phyloP scores from a whole-genome alignment of 2,329 filamentous ascomycete species.

The Pyrenophora graminea region DNA sequence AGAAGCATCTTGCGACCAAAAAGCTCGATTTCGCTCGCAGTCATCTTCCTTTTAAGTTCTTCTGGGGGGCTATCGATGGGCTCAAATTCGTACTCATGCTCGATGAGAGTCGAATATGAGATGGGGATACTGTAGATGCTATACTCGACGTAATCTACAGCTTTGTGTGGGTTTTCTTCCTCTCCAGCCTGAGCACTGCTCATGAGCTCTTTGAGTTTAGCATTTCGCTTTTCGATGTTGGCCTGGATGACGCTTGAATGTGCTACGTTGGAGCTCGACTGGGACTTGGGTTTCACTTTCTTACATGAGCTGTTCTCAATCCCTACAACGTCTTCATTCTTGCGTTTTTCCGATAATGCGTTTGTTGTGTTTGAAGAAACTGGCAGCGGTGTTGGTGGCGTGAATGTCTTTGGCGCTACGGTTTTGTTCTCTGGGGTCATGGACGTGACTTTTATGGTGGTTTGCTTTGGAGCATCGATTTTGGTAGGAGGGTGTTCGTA shows the following conservation, averaged over 20 bases:
- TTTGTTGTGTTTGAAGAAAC: background rate
- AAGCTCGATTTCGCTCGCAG: conserved; percentile 5
- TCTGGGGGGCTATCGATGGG: conserved; percentile 1
- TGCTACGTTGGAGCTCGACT: no score
- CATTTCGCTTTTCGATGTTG: background rate
- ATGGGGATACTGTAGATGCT: conserved; percentile 19
- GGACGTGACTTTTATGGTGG: no score
- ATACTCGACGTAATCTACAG: conserved; percentile 11
- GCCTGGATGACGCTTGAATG: background rate
- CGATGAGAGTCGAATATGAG: conserved; percentile 13
- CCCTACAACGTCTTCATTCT: background rate
- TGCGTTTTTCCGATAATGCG: background rate
- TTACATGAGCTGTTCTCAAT: background rate
- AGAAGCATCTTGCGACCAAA: conserved; percentile 8
- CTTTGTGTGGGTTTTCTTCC: conserved; percentile 1
- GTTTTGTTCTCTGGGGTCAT: no score
- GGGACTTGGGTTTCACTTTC: background rate
- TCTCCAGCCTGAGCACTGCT: background rate
- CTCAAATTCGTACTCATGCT: background rate
- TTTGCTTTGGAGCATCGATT: no score
- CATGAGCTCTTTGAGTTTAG: background rate
- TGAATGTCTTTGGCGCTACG: no score
- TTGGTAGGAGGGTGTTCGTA: no score
- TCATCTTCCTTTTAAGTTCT: background rate
- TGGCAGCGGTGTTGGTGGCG: no score